These are phyloP conservation scores for Phytophthora palmivora DNA, from an alignment of 352 stramenopile species.

Conservation along the genomic window DNA sequence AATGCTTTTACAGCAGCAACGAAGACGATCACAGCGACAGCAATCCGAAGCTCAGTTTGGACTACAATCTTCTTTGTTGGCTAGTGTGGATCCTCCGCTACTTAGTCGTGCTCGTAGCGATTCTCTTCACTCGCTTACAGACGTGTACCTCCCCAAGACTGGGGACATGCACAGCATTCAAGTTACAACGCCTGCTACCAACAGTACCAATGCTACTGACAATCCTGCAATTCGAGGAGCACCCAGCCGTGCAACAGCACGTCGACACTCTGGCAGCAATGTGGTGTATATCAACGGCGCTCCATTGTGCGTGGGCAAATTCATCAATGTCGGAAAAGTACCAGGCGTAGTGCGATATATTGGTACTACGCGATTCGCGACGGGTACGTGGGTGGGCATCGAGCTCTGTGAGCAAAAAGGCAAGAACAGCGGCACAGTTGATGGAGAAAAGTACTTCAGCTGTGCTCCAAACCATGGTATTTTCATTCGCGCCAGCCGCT, in stretches of 20 bases:
- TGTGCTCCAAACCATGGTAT: slow-evolving; percentile 65
- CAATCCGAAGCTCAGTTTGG: slow-evolving; percentile 15
- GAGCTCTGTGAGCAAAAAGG: slow-evolving; percentile 66
- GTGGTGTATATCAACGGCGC: slow-evolving; percentile 53
- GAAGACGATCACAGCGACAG: slow-evolving; percentile 21
- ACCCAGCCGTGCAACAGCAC: slow-evolving; percentile 14
- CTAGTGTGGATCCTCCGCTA: slow-evolving; percentile 39
- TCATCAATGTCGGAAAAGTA: slow-evolving; percentile 62
- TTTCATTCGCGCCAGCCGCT: slow-evolving; percentile 70
- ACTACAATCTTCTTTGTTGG: slow-evolving; percentile 30
- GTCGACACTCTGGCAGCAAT: slow-evolving; percentile 52
- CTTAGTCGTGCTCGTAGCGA: slow-evolving; percentile 45
- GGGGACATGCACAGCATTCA: slow-evolving; percentile 24
- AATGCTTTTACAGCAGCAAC: slow-evolving; percentile 34
- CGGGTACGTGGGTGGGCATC: slow-evolving; percentile 77
- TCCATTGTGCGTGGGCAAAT: slow-evolving; percentile 56
- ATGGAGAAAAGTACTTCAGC: slow-evolving; percentile 69
- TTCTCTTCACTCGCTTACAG: slow-evolving; percentile 56
- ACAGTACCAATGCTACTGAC: not conserved
- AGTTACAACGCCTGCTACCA: slow-evolving; percentile 22
- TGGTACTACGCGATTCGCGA: slow-evolving; percentile 65
- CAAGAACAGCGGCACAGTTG: slow-evolving; percentile 70
- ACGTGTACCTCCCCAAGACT: slow-evolving; percentile 44
- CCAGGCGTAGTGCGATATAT: slow-evolving; percentile 75
- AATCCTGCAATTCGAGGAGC: slow-evolving; percentile 8